Conservation (phyloP, 345 rosid species). For the Salix brachista region DNA sequence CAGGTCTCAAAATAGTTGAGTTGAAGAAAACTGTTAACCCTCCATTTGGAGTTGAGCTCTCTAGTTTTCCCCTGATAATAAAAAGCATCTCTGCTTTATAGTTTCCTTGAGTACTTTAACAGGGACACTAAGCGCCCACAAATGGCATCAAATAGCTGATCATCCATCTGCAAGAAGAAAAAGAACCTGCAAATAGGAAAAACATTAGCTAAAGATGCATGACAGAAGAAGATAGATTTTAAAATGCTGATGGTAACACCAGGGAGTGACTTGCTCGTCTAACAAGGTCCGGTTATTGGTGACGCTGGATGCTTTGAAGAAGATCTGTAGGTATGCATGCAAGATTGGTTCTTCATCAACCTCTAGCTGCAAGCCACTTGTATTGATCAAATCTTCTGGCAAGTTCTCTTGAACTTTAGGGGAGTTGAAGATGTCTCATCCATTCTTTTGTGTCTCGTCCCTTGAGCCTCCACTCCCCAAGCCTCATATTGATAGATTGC, state of each 20-base stretch:
- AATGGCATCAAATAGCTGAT: conserved; percentile 86
- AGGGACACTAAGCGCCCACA: conserved; percentile 81
- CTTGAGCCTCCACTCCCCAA: conserved; percentile 59
- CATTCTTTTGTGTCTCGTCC: conserved; percentile 53
- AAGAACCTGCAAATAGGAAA: conserved; percentile 55
- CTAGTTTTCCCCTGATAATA: conserved; percentile 78
- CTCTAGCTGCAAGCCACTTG: conserved; percentile 56
- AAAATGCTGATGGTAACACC: not conserved
- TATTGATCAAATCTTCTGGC: conserved; percentile 44
- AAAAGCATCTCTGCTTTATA: conserved; percentile 90
- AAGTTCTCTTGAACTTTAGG: conserved; percentile 35
- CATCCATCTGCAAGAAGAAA: conserved; percentile 95
- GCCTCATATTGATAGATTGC: conserved; percentile 50
- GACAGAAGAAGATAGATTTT: not conserved
- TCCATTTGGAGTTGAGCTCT: conserved; percentile 89
- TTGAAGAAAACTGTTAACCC: conserved; percentile 94
- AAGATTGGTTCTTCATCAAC: conserved; percentile 50
- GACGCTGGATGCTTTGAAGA: conserved; percentile 45
- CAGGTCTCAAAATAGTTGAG: conserved; percentile 65
- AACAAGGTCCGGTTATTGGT: conserved; percentile 52
- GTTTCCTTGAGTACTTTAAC: conserved; percentile 70
- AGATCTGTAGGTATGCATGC: conserved; percentile 39
- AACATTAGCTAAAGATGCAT: not conserved
- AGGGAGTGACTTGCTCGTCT: conserved; percentile 35
- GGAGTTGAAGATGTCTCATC: conserved; percentile 56